phyloP scores from a whole-genome alignment of 2,329 filamentous ascomycete genomes.

The Metarhizium anisopliae region DNA sequence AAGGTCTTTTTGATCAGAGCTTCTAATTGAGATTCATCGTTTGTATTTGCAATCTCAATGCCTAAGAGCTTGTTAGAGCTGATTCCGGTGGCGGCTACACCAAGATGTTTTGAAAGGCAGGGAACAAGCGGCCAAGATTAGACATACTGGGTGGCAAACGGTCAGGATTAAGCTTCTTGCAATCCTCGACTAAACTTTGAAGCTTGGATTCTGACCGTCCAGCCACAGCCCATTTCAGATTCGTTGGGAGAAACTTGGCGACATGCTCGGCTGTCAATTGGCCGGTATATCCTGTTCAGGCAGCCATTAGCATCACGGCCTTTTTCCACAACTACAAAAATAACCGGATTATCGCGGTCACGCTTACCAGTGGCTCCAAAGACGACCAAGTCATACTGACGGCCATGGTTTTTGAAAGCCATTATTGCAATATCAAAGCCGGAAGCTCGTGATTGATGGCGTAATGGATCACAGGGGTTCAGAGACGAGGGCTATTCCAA shows the following conservation, averaged over 20 bases:
- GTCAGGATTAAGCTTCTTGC: conserved; percentile 59
- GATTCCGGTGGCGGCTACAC: background rate
- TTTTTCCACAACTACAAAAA: background rate
- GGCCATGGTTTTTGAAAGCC: conserved; percentile 39
- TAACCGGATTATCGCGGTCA: background rate
- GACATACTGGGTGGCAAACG: conserved; percentile 58
- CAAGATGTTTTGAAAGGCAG: background rate
- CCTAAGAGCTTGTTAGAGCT: conserved; percentile 18
- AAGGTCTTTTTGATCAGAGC: conserved; percentile 46
- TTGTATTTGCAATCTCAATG: conserved; percentile 43
- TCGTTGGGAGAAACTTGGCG: conserved; percentile 57
- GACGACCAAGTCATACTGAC: conserved; percentile 48
- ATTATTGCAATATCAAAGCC: conserved; percentile 19
- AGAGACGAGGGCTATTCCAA: too few relatives aligned
- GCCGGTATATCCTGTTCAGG: conserved; percentile 66
- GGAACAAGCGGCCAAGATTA: conserved; percentile 2
- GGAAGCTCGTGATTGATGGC: background rate
- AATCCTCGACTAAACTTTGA: conserved; percentile 54
- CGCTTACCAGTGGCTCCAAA: conserved; percentile 47
- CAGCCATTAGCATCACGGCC: background rate
- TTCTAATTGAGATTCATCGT: conserved; percentile 35
- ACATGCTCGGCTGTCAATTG: conserved; percentile 70
- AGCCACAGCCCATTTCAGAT: conserved; percentile 80
- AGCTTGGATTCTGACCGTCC: conserved; percentile 75
- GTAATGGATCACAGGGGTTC: background rate